Conservation (phyloP, 495 filamentous ascomycete genomes). For the Cercophora sp. region DNA sequence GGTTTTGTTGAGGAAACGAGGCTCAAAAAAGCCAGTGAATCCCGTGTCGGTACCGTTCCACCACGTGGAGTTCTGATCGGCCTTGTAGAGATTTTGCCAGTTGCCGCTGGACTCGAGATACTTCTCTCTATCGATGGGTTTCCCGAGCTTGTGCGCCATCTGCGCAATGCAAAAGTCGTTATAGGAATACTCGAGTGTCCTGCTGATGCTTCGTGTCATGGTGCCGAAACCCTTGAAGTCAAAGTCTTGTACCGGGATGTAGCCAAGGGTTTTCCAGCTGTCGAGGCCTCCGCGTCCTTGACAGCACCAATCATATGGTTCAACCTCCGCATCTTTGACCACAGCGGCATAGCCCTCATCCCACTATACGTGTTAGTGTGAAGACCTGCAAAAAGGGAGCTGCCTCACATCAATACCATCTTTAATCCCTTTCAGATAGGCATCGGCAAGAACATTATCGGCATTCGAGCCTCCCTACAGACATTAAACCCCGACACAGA, state of each 20-base stretch:
- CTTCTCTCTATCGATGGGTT: conserved; percentile 53
- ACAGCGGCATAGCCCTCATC: conserved; percentile 67
- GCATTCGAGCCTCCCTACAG: conserved; percentile 68
- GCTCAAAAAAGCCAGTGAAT: conserved; percentile 67
- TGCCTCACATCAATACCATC: conserved; percentile 55
- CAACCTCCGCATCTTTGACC: conserved; percentile 70
- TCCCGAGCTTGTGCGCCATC: conserved; percentile 54
- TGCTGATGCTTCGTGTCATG: conserved; percentile 65
- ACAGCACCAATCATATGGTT: conserved; percentile 67
- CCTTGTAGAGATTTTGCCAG: conserved; percentile 67
- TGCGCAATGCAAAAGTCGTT: conserved; percentile 71
- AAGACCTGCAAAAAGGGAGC: not conserved
- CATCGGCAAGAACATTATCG: conserved; percentile 68
- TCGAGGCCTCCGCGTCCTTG: conserved; percentile 66
- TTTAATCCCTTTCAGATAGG: conserved; percentile 62
- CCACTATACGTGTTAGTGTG: conserved; percentile 42
- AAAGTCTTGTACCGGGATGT: conserved; percentile 66
- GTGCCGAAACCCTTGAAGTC: conserved; percentile 65
- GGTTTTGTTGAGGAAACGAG: conserved; percentile 60
- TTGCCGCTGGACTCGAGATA: conserved; percentile 59
- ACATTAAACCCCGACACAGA: not conserved
- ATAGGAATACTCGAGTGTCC: conserved; percentile 74
- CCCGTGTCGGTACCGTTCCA: conserved; percentile 57
- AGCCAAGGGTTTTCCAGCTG: conserved; percentile 64
- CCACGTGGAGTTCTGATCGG: conserved; percentile 54